Evolutionary conservation across 495 filamentous ascomycete genomes (phyloP), one percentile per base, ranked within the genome.

Genomic region (Chlorociboria aeruginascens): DNA sequence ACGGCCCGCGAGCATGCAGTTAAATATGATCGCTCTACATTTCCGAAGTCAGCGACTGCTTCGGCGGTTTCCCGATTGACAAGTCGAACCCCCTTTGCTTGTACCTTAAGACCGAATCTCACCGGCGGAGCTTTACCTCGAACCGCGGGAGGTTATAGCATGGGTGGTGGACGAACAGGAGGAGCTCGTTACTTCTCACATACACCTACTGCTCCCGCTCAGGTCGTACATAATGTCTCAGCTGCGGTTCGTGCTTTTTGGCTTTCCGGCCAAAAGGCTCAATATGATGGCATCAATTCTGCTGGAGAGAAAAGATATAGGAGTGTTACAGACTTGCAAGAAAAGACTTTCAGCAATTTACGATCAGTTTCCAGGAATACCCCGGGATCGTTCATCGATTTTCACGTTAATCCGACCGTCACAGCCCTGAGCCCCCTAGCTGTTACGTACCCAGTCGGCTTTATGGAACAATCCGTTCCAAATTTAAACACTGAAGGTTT

Each of bases 171-270:
- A 41, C 74, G 84, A 13, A 63, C 78, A 33, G 82, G 83, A 30
- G 81, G 86, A 32, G 81, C 79, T 12, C 75, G 92, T 40, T 89
- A 85, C 65, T 98, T 97, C 70, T 90, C 85, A 1, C 90, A 96
- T 64, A 79, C 79, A 0, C 84, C 92, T 8, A 77, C 87, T 3
- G 79, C 80, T 1, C 88, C 85, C 16, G 86, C 89, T 4, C 85
- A 97, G 61, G 86, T 97, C 14, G 72, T 97, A n/a, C 79, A 89
- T 57, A 95, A 95, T 66, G 90, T 97, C 1, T 94, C 86, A 14
- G 78, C 83, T 49, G 92, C 88, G 0, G 79, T 95, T 43, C 81
- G 92, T 6, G 89, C 87, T 1, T 95, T 98, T 64, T 81, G 81
- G 63, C 66, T 95, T n/a, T 83, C 79, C 0, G 92, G 92, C 1